A percentile compares a stretch with the other conserved stretches of the same genome.
Evolutionary conservation across 345 rosid genomes (phyloP).

Genomic region (Cochlearia excelsa): DNA sequence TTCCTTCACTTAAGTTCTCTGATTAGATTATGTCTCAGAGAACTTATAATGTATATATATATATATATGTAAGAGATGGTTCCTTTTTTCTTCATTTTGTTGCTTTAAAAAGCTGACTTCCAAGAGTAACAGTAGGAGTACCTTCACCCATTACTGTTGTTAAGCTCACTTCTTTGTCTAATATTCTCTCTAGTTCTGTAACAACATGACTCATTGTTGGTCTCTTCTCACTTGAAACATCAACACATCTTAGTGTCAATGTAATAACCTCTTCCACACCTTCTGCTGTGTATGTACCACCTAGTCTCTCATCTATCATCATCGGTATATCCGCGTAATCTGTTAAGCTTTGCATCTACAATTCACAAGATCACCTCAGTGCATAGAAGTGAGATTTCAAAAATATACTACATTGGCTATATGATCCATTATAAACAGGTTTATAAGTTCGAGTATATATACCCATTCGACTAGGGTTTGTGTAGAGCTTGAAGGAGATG

Average conservation of each 20-base stretch:
- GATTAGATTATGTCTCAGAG: slow-evolving; percentile 16
- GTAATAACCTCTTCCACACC: slow-evolving; percentile 72
- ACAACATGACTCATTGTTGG: slow-evolving; percentile 70
- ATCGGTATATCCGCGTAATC: slow-evolving; percentile 48
- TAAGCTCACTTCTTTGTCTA: slow-evolving; percentile 75
- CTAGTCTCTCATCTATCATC: slow-evolving; percentile 67
- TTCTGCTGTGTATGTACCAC: slow-evolving; percentile 67
- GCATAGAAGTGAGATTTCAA: slow-evolving; percentile 22
- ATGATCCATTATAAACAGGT: background rate
- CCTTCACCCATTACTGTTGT: slow-evolving; percentile 86
- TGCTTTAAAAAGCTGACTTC: slow-evolving; percentile 78
- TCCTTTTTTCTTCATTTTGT: slow-evolving; percentile 34
- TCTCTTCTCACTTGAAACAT: slow-evolving; percentile 75
- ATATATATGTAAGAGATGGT: slow-evolving; percentile 40
- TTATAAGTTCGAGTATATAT: slow-evolving; percentile 30
- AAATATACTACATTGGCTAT: slow-evolving; percentile 3
- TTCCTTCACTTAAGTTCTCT: slow-evolving; percentile 34
- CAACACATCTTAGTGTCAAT: slow-evolving; percentile 55
- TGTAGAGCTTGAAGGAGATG: slow-evolving; percentile 50
- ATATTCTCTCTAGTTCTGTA: slow-evolving; percentile 69
- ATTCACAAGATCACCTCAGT: slow-evolving; percentile 4
- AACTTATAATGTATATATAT: slow-evolving; percentile 13
- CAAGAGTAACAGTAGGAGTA: slow-evolving; percentile 72
- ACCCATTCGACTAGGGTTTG: slow-evolving; percentile 78
- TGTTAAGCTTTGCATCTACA: slow-evolving; percentile 57